Evolutionary conservation across 73 alveolate genomes (phyloP).

Genomic region (Paramecium biaurelia): DNA sequence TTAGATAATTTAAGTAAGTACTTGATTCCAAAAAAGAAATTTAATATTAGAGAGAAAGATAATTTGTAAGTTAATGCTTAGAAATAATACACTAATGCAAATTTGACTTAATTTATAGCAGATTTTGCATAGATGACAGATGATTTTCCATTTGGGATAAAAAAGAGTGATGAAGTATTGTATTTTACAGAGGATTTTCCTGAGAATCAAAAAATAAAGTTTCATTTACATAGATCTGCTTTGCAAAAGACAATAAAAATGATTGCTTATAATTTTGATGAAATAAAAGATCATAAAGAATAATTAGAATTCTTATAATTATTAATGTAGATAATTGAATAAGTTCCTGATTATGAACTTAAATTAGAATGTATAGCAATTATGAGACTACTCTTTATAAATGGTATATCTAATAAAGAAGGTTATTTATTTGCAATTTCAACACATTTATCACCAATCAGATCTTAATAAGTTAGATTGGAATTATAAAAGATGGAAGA

Average conservation of each 20-base stretch:
- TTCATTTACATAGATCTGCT: background rate
- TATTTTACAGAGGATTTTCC: slow-evolving; percentile 37
- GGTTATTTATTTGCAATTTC: background rate
- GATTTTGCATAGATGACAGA: background rate
- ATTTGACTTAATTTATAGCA: background rate
- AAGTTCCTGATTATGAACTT: background rate
- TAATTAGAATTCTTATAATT: background rate
- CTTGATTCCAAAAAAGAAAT: background rate
- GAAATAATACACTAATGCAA: background rate
- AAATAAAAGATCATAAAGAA: background rate
- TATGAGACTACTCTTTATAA: background rate
- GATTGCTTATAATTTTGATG: slow-evolving; percentile 49
- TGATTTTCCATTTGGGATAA: slow-evolving; percentile 48
- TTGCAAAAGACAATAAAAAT: background rate
- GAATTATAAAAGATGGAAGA: background rate
- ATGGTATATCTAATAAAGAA: background rate
- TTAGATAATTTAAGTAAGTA: background rate
- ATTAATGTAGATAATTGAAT: background rate
- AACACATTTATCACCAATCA: background rate
- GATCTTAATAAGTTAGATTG: background rate
- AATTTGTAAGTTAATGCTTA: background rate
- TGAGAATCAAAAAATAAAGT: background rate
- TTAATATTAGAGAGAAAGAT: background rate
- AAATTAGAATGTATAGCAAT: slow-evolving; percentile 25
- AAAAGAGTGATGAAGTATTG: background rate